Base-by-base conservation (phyloP, 2,329 filamentous ascomycete genomes). In the Nemania diffusa region DNA sequence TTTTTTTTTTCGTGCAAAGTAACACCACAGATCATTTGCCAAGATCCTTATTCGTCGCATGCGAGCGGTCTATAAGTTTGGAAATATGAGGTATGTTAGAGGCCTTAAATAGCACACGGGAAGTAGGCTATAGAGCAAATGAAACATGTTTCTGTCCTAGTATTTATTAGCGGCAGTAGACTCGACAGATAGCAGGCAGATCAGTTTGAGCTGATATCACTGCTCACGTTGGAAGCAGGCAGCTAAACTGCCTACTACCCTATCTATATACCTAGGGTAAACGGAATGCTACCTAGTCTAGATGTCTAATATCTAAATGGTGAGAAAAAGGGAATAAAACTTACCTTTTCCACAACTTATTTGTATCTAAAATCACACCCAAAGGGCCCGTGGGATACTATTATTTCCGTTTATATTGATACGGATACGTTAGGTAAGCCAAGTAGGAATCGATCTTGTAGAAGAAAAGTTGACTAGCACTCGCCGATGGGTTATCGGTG, bases 401-500 rank as follows among this genome's bases (percentile, higher is more conserved):
- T 11, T 40, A 40, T 40, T 40, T 17, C 17, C 15, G 37, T 17
- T 15, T 17, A 9, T n/a, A n/a, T n/a, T n/a, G n/a, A n/a, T n/a
- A n/a, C n/a, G n/a, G n/a, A n/a, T n/a, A 40, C 15, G 37, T 15
- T 40, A 40, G 13, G 5, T 17, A 5, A 13, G 17, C 11, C 17
- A 40, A 5, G 32, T 34, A 11, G 32, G 32, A 15, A 17, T 11
- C 37, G 17, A 17, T 40, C 37, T 3, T 34, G 15, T 40, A 40
- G 37, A 40, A 13, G 15, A 15, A 13, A 1, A 40, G 15, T 40
- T 15, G 11, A 34, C 37, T 40, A n/a, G n/a, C 37, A 40, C 11
- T 44, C 37, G 13, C 27, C 34, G 5, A 34, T n/a, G 37, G 40
- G 26, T 29, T 37, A 51, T 61, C 57, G 40, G 57, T 32, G 32